Evolutionary conservation across 2,329 filamentous ascomycete genomes (phyloP), one percentile per base, ranked within the genome.

Genomic region (Xylariaceae sp.): DNA sequence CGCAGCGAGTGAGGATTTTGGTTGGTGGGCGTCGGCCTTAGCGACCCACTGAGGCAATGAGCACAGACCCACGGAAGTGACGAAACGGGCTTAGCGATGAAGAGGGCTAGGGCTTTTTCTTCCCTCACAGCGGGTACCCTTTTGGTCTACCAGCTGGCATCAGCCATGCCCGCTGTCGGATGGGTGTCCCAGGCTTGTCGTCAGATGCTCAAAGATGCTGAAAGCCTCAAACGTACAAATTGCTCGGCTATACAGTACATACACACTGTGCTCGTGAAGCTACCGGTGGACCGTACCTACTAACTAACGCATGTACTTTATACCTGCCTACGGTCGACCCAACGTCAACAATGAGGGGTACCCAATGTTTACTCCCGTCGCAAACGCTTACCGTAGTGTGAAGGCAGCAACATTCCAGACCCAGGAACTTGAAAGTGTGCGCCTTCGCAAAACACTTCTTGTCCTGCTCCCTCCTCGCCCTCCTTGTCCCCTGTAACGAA

Each of bases 51-150:
- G 55, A 54, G 49, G 53, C 52, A 49, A 57, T 54, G 54, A 54
- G 37, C 55, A 60, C 43, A 45, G 49, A 57, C 55, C 54, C n/a
- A 41, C 61, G 58, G 44, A 52, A 53, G 53, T 51, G 32, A 57
- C 58, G 16, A 59, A 61, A 60, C 50, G 60, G 55, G 63, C 34
- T 60, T 67, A 67, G 65, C 48, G 58, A 37, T 2, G 22, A 54
- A 16, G 64, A 67, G 65, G 65, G 65, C 64, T 67, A 67, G 65
- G 65, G 65, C 65, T 67, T 66, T 57, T 48, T 46, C 41, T 18
- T 43, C 56, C 60, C 58, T 29, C 41, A 16, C 41, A 12, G 12
- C 15, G n/a, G n/a, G n/a, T 7, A 37, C 36, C n/a, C n/a, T 21
- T 12, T 15, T 26, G 12, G 4, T 5, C 32, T 16, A 6, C 49